Evolutionary conservation across 371 early-diverging fungal genomes (phyloP).

Genomic region (Mortierella sp.): DNA sequence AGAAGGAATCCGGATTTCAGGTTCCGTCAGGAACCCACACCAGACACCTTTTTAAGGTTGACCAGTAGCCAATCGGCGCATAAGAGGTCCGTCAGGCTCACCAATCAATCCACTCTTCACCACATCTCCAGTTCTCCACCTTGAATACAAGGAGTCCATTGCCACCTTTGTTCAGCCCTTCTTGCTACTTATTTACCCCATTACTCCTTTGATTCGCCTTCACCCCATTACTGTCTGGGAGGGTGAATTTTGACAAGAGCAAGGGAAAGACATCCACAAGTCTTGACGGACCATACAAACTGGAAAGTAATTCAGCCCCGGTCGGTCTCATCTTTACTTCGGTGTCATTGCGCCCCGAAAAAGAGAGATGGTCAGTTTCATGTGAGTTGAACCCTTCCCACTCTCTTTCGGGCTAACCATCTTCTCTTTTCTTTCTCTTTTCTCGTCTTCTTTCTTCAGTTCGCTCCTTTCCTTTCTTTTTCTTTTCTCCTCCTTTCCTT

Average conservation of each 20-base stretch:
- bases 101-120: not conserved
- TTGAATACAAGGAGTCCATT: not conserved
- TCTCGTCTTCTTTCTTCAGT: not conserved
- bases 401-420: not conserved
- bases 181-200: too few relatives aligned
- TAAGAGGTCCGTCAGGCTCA: not conserved
- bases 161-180: not conserved
- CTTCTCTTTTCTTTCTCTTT: not conserved
- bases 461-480: not conserved
- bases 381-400: not conserved
- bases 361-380: not conserved
- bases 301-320: not conserved
- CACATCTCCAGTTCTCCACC: not conserved
- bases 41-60: not conserved
- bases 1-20: slow-evolving; percentile 1
- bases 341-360: not conserved
- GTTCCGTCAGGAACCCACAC: not conserved
- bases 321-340: not conserved
- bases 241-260: too few relatives aligned
- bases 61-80: not conserved
- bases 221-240: too few relatives aligned
- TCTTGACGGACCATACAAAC: too few relatives aligned
- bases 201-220: not conserved
- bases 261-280: too few relatives aligned
- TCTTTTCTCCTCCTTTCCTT: not conserved